These are phyloP conservation scores for Penicillium argentinense DNA, from an alignment of 495 filamentous ascomycete species.

Conservation along the genomic window DNA sequence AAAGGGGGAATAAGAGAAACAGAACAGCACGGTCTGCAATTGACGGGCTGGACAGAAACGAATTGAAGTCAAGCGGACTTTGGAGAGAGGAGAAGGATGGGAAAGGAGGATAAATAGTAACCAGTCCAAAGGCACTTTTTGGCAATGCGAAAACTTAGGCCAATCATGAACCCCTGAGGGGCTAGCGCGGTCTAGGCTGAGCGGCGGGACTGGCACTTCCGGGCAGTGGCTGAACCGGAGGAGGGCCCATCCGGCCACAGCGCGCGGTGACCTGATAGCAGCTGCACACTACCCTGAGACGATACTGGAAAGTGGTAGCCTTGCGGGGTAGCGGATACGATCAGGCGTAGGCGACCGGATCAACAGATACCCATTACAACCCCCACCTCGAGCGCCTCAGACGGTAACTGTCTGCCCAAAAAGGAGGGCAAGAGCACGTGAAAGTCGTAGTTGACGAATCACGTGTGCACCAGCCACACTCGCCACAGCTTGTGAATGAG, in stretches of 20 bases:
- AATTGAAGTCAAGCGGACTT: too few species aligned
- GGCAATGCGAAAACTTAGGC: conserved; percentile 13
- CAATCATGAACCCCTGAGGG: conserved; percentile 23
- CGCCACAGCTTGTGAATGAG: too few species aligned
- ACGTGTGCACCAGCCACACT: too few species aligned
- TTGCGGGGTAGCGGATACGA: too few species aligned
- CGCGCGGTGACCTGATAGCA: conserved; percentile 18
- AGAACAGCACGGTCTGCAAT: too few species aligned
- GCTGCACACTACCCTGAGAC: too few species aligned
- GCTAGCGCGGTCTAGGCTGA: conserved; percentile 5
- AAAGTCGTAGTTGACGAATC: too few species aligned
- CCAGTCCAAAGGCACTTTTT: conserved; percentile 4
- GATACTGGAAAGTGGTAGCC: background rate
- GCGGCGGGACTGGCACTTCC: conserved; percentile 12
- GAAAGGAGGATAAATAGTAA: conserved; percentile 2
- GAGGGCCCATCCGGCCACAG: conserved; percentile 9
- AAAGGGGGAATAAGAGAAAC: conserved; percentile 14
- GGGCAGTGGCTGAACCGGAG: conserved; percentile 22
- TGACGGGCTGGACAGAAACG: background rate
- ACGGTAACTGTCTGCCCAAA: too few species aligned
- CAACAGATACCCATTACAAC: too few species aligned
- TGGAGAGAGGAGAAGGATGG: conserved; percentile 9
- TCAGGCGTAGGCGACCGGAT: too few species aligned
- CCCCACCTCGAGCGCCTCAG: too few species aligned
- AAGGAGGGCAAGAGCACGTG: too few species aligned